phyloP scores from a whole-genome alignment of 192 early-diverging fungal species.

The Podila clonocystis region DNA sequence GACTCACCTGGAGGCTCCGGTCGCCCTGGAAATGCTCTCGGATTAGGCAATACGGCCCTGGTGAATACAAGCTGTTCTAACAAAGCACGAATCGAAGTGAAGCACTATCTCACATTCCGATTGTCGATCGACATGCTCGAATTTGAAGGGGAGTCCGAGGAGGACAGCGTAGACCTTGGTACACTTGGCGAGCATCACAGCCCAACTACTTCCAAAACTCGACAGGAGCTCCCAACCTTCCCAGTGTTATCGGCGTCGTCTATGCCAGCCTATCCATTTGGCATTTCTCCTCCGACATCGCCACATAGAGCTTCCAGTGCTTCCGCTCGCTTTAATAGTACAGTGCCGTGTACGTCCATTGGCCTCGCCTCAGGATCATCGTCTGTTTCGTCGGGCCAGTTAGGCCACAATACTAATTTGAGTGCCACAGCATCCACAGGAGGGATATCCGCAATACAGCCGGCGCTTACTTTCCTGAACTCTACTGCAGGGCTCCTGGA shows the following conservation, averaged over 20 bases:
- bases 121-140: constrained; percentile 42
- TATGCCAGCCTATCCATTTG: too few species aligned
- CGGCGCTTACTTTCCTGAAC: constrained; percentile 17
- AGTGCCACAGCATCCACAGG: background rate
- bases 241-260: background rate
- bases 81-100: constrained; percentile 34
- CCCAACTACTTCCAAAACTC: background rate
- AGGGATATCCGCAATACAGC: background rate
- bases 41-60: background rate
- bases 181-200: constrained; percentile 25
- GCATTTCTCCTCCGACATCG: background rate
- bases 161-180: constrained; percentile 15
- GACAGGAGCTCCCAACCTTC: constrained; percentile 27
- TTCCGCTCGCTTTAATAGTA: background rate
- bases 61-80: background rate
- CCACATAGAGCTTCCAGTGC: background rate
- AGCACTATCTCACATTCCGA: constrained; percentile 38
- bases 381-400: background rate
- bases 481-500: constrained; percentile 24
- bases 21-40: background rate
- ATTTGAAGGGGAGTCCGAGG: constrained; percentile 25
- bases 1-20: background rate
- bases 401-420: background rate
- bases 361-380: background rate
- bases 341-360: background rate